These are phyloP conservation scores for Stromatinia cepivora DNA, from an alignment of 2,329 filamentous ascomycete species.

Conservation along the genomic window DNA sequence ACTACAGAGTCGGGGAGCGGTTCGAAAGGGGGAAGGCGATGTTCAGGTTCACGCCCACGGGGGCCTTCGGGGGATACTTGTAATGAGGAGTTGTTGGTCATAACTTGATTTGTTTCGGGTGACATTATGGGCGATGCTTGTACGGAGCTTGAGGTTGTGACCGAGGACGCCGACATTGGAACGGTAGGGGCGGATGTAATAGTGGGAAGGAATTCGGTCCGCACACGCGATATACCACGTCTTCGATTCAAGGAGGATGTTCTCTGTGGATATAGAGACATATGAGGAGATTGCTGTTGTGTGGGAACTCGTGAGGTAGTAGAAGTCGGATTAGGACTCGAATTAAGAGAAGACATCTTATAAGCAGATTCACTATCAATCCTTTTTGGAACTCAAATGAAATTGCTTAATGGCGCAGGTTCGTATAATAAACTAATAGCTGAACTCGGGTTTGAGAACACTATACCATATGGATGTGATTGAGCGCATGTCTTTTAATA, in stretches of 20 bases:
- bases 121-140: slow-evolving; percentile 60
- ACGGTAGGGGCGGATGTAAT: slow-evolving; percentile 42
- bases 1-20: slow-evolving; percentile 70
- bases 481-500: slow-evolving; percentile 20
- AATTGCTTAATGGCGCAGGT: neutral
- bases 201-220: slow-evolving; percentile 37
- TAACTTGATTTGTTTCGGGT: slow-evolving; percentile 50
- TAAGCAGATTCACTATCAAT: neutral
- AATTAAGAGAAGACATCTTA: slow-evolving; percentile 15
- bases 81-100: slow-evolving; percentile 62
- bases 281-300: slow-evolving; percentile 16
- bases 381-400: neutral
- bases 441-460: slow-evolving; percentile 16
- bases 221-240: slow-evolving; percentile 38
- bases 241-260: slow-evolving; percentile 26
- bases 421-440: slow-evolving; percentile 19
- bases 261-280: slow-evolving; percentile 8
- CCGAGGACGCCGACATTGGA: slow-evolving; percentile 56
- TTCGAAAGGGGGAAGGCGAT: slow-evolving; percentile 58
- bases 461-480: slow-evolving; percentile 15
- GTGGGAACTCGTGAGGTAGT: neutral
- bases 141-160: slow-evolving; percentile 53
- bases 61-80: slow-evolving; percentile 67
- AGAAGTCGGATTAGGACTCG: slow-evolving; percentile 17
- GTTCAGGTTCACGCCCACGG: slow-evolving; percentile 55